A percentile compares a stretch with the other conserved stretches of the same genome.
Conservation (phyloP, 495 filamentous ascomycete species). For the Talaromyces proteolyticus region DNA sequence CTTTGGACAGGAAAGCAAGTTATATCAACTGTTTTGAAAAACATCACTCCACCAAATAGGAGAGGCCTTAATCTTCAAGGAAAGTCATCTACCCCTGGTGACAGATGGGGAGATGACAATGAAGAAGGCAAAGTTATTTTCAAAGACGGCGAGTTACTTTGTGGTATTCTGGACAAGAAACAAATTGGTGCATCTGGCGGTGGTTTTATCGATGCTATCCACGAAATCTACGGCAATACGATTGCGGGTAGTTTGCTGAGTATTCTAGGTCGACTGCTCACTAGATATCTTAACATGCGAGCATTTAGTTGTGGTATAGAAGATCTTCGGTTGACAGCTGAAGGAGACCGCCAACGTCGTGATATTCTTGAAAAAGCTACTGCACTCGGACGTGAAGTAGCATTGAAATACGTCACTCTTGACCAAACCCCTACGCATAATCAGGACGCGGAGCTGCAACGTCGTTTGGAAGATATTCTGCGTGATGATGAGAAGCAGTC, state of each 20-base stretch:
- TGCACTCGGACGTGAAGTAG: constrained; percentile 74
- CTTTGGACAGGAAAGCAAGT: constrained; percentile 99
- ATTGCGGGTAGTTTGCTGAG: constrained; percentile 80
- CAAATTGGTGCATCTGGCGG: constrained; percentile 85
- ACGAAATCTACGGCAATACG: constrained; percentile 88
- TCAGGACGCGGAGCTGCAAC: constrained; percentile 62
- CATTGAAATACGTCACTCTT: constrained; percentile 88
- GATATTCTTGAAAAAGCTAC: constrained; percentile 63
- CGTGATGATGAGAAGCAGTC: constrained; percentile 86
- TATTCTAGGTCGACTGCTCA: constrained; percentile 83
- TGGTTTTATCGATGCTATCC: constrained; percentile 85
- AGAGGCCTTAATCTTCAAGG: constrained; percentile 74
- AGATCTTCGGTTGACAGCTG: constrained; percentile 78
- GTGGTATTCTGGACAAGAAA: constrained; percentile 92
- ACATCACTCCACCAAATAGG: constrained; percentile 71
- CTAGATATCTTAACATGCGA: constrained; percentile 83
- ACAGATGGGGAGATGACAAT: constrained; percentile 67
- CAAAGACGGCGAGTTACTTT: constrained; percentile 78
- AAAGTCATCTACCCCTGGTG: constrained; percentile 68
- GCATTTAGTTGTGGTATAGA: constrained; percentile 98
- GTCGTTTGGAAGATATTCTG: constrained; percentile 80
- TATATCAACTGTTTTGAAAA: constrained; percentile 87
- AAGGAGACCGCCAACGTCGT: constrained; percentile 68
- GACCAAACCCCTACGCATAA: constrained; percentile 50
- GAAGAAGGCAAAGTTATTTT: constrained; percentile 78